Percentiles rank a stretch among this genome's conserved stretches.
Conservation (phyloP, 495 filamentous ascomycete species). For the Penicillium soppii region DNA sequence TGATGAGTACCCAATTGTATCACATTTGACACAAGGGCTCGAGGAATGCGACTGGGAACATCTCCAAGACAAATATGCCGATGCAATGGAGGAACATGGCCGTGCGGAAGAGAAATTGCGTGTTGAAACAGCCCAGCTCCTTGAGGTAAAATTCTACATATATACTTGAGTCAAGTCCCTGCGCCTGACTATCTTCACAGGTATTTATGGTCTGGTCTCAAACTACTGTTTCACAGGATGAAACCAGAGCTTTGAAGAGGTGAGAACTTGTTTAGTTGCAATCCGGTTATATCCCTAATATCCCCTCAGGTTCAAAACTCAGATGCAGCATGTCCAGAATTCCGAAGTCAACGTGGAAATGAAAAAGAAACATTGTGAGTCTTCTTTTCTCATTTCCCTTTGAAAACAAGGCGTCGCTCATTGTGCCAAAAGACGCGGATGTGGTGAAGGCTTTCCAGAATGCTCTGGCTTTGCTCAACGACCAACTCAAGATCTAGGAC, state of each 20-base stretch:
- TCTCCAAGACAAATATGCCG: slow-evolving; percentile 61
- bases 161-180: not conserved
- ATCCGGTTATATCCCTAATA: slow-evolving; percentile 5
- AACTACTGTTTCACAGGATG: slow-evolving; percentile 64
- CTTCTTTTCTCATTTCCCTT: not conserved
- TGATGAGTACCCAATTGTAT: slow-evolving; percentile 15
- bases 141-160: slow-evolving; percentile 48
- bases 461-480: slow-evolving; percentile 65
- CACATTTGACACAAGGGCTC: slow-evolving; percentile 25
- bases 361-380: slow-evolving; percentile 74
- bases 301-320: slow-evolving; percentile 63
- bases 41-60: slow-evolving; percentile 63
- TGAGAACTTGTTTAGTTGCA: slow-evolving; percentile 21
- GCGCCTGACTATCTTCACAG: slow-evolving; percentile 32
- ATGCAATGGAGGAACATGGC: slow-evolving; percentile 58
- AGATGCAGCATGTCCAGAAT: slow-evolving; percentile 69
- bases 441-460: slow-evolving; percentile 81
- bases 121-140: slow-evolving; percentile 60
- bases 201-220: slow-evolving; percentile 71
- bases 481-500: slow-evolving; percentile 25
- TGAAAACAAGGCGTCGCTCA: not conserved
- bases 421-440: slow-evolving; percentile 56
- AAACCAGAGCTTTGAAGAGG: slow-evolving; percentile 68
- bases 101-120: slow-evolving; percentile 59
- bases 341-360: slow-evolving; percentile 64